These are phyloP conservation scores for Oehlia diaphana DNA, from an alignment of 192 early-diverging fungal genomes.

Conservation along the genomic window DNA sequence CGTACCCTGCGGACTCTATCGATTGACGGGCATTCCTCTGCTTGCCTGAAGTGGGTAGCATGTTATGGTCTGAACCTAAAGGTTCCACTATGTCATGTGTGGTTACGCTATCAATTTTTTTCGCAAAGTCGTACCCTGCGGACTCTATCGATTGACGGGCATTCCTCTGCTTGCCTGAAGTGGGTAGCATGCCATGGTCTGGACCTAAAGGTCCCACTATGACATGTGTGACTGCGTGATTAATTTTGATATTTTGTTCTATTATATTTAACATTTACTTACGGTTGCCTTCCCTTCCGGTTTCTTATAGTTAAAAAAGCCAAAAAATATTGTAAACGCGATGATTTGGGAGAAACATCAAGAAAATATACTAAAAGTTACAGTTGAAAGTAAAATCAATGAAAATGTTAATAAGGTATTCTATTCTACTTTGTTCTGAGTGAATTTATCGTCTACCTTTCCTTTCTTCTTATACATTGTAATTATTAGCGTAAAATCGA, in stretches of 20 bases:
- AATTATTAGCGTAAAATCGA: background rate
- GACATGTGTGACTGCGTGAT: constrained; percentile 13
- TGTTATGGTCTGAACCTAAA: constrained; percentile 18
- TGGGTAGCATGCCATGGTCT: constrained; percentile 19
- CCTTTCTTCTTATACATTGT: constrained; percentile 3
- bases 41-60: constrained; percentile 24
- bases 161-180: constrained; percentile 25
- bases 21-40: constrained; percentile 25
- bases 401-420: constrained; percentile 15
- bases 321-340: background rate
- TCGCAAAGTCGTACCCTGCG: constrained; percentile 19
- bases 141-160: constrained; percentile 16
- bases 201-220: constrained; percentile 23
- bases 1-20: constrained; percentile 17
- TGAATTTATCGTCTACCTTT: background rate
- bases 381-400: constrained; percentile 4
- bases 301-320: constrained; percentile 65
- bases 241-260: constrained; percentile 16
- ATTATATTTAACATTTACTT: background rate
- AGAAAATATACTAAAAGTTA: background rate
- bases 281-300: background rate
- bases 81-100: constrained; percentile 19
- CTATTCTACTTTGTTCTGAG: background rate
- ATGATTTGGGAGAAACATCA: constrained; percentile 5
- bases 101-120: constrained; percentile 4